Conservation (phyloP, 2,329 filamentous ascomycete species). For the Boeremia exigua region DNA sequence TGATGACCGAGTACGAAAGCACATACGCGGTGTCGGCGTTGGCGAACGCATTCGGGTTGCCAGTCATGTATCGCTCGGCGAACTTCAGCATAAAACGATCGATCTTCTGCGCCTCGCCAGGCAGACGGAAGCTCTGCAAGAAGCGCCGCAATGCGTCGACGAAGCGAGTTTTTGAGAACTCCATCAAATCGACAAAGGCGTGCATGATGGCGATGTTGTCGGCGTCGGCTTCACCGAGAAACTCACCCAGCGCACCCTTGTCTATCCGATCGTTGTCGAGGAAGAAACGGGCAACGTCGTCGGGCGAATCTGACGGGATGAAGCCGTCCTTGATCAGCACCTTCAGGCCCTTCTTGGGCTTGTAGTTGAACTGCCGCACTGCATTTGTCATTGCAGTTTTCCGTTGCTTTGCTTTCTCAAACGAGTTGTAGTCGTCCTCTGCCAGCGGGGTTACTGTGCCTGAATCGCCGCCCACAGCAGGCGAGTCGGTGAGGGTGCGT, state of each 20-base stretch:
- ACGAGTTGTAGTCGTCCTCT: slow-evolving; percentile 89
- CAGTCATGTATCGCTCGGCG: slow-evolving; percentile 91
- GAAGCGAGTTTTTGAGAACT: slow-evolving; percentile 89
- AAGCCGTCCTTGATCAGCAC: slow-evolving; percentile 83
- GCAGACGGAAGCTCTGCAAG: slow-evolving; percentile 90
- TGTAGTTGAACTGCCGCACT: slow-evolving; percentile 94
- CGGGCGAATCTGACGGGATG: slow-evolving; percentile 76
- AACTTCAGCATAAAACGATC: slow-evolving; percentile 99
- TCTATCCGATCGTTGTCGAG: slow-evolving; percentile 82
- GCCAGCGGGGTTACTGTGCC: slow-evolving; percentile 51
- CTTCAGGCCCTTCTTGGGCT: slow-evolving; percentile 93
- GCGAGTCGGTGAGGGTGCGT: slow-evolving; percentile 64
- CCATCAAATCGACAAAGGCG: slow-evolving; percentile 94
- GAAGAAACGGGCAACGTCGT: slow-evolving; percentile 85
- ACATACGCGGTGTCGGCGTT: slow-evolving; percentile 99
- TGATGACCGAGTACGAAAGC: slow-evolving; percentile 91
- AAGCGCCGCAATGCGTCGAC: slow-evolving; percentile 92
- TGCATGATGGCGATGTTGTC: slow-evolving; percentile 98
- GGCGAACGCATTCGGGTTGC: slow-evolving; percentile 95
- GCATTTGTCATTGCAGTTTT: slow-evolving; percentile 93
- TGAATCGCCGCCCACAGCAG: slow-evolving; percentile 61
- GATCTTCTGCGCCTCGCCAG: slow-evolving; percentile 97
- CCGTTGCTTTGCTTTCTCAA: slow-evolving; percentile 93
- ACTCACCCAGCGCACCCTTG: slow-evolving; percentile 93
- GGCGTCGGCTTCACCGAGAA: slow-evolving; percentile 88